phyloP scores from a whole-genome alignment of 2,329 filamentous ascomycete genomes.

The Grosmannia penicillata region DNA sequence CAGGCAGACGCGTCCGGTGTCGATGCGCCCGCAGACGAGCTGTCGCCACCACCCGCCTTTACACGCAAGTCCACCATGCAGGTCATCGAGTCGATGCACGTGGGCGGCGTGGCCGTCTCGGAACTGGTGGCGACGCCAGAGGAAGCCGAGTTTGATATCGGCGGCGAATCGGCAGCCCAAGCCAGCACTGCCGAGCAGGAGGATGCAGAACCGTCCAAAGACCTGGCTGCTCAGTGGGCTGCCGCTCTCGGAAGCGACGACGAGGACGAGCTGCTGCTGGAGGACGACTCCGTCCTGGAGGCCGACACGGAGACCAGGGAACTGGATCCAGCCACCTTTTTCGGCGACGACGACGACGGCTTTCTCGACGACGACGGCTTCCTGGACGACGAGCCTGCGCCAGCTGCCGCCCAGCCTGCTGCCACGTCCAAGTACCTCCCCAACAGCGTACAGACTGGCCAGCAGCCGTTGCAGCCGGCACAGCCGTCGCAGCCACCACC shows the following conservation, averaged over 20 bases:
- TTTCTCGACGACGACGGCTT: constrained; percentile 79
- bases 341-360: constrained; percentile 77
- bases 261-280: constrained; percentile 45
- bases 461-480: constrained; percentile 1
- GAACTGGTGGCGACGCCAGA: constrained; percentile 17
- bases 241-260: constrained; percentile 67
- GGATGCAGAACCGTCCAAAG: too few species aligned
- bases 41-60: constrained; percentile 20
- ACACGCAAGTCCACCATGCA: constrained; percentile 56
- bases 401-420: constrained; percentile 13
- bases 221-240: constrained; percentile 70
- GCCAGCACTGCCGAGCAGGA: not conserved
- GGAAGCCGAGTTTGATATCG: too few species aligned
- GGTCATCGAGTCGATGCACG: constrained; percentile 38
- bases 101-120: constrained; percentile 13
- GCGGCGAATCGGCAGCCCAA: too few species aligned
- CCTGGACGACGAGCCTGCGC: constrained; percentile 48
- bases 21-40: not conserved
- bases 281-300: constrained; percentile 30
- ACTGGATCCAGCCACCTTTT: constrained; percentile 49
- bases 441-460: not conserved
- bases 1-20: constrained; percentile 22
- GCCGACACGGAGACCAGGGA: constrained; percentile 21
- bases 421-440: constrained; percentile 10
- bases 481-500: not conserved